These are phyloP conservation scores for Schizosaccharomyces cryophilus DNA, from an alignment of 805 yeast genomes.

Conservation along the genomic window DNA sequence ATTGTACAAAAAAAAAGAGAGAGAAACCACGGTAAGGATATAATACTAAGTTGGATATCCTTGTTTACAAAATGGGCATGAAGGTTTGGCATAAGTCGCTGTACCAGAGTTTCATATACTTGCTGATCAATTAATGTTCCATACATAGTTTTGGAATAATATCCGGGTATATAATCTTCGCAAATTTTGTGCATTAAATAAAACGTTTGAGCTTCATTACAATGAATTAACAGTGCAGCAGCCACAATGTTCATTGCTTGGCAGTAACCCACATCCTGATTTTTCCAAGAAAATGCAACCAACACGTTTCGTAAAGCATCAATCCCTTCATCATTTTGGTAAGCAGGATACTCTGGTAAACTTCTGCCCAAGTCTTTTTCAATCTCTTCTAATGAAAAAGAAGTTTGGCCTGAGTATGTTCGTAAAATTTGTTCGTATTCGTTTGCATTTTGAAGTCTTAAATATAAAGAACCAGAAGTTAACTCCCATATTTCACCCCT, in stretches of 20 bases:
- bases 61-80: conserved; percentile 57
- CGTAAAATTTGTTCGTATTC: conserved; percentile 35
- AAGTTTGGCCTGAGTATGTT: conserved; percentile 35
- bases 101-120: conserved; percentile 75
- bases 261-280: conserved; percentile 92
- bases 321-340: conserved; percentile 69
- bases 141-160: conserved; percentile 91
- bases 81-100: conserved; percentile 65
- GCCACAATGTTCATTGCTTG: conserved; percentile 86
- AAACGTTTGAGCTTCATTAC: conserved; percentile 92
- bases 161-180: conserved; percentile 75
- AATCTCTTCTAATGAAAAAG: conserved; percentile 83
- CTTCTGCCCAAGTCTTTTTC: conserved; percentile 89
- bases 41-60: conserved; percentile 85
- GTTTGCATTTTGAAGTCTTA: conserved; percentile 35
- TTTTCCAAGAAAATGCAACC: conserved; percentile 88
- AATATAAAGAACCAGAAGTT: conserved; percentile 61
- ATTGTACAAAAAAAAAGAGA: conserved; percentile 73
- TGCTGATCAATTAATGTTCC: conserved; percentile 86
- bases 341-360: conserved; percentile 86
- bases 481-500: conserved; percentile 95
- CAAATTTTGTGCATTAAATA: conserved; percentile 75
- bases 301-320: conserved; percentile 62
- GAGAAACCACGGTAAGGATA: conserved; percentile 88
- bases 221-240: conserved; percentile 27